phyloP scores from a whole-genome alignment of 352 stramenopile species.

The Pythium chondricola region DNA sequence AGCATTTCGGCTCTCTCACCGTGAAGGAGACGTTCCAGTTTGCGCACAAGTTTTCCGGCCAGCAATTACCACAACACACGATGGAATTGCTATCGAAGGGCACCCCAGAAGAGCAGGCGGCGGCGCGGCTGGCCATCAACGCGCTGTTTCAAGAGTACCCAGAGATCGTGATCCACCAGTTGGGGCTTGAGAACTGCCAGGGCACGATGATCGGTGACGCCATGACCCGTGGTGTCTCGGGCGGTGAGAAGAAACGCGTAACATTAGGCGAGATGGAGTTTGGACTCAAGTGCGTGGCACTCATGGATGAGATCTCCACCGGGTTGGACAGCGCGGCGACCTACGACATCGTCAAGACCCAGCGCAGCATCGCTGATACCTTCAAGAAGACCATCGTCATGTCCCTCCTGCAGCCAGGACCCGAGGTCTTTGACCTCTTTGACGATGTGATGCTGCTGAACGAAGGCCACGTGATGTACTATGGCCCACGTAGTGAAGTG shows the following conservation, averaged over 20 bases:
- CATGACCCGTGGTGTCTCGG: slow-evolving; percentile 47
- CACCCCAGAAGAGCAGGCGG: slow-evolving; percentile 18
- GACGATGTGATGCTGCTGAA: slow-evolving; percentile 27
- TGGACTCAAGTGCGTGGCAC: slow-evolving; percentile 45
- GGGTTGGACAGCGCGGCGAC: slow-evolving; percentile 22
- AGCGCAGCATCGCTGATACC: slow-evolving; percentile 22
- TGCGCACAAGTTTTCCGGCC: slow-evolving; percentile 20
- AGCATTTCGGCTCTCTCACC: slow-evolving; percentile 35
- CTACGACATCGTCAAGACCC: slow-evolving; percentile 28
- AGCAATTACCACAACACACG: slow-evolving; percentile 2
- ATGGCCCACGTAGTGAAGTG: slow-evolving; percentile 38
- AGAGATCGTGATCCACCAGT: slow-evolving; percentile 29
- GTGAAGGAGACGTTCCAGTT: slow-evolving; percentile 31
- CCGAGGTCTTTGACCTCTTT: slow-evolving; percentile 26
- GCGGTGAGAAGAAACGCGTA: slow-evolving; percentile 84
- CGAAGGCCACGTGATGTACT: slow-evolving; percentile 18
- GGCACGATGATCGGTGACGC: slow-evolving; percentile 21
- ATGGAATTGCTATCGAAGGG: slow-evolving; percentile 10
- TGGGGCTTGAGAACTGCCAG: slow-evolving; percentile 32
- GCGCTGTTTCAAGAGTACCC: slow-evolving; percentile 21
- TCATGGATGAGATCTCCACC: slow-evolving; percentile 20
- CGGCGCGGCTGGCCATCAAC: slow-evolving; percentile 6
- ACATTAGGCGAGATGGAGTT: slow-evolving; percentile 80
- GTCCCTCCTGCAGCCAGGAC: slow-evolving; percentile 73
- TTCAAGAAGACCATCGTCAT: slow-evolving; percentile 41